phyloP scores from a whole-genome alignment of 768 basidiomycete species.

The Sporobolomyces phaffii region DNA sequence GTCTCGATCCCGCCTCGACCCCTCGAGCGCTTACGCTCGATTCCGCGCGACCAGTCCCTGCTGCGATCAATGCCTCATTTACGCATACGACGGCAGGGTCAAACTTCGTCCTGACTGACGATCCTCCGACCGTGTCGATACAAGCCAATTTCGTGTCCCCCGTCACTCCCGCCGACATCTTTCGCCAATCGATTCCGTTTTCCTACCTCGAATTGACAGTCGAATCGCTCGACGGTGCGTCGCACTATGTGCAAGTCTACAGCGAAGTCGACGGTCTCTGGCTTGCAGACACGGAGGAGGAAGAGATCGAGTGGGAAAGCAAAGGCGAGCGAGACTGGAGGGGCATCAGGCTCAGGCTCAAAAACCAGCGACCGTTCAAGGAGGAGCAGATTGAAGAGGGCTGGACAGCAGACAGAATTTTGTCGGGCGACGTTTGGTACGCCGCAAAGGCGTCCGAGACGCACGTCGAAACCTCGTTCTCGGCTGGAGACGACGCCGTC shows the following conservation, averaged over 20 bases:
- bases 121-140: conserved; percentile 40
- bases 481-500: conserved; percentile 20
- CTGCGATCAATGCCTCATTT: conserved; percentile 4
- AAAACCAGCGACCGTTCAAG: conserved; percentile 17
- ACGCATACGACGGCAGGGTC: conserved; percentile 9
- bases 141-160: conserved; percentile 44
- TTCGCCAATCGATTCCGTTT: conserved; percentile 39
- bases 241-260: conserved; percentile 32
- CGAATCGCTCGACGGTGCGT: conserved; percentile 11
- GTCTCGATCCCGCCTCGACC: not conserved
- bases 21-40: not conserved
- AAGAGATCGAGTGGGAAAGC: conserved; percentile 21
- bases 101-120: conserved; percentile 10
- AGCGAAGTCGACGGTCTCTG: conserved; percentile 27
- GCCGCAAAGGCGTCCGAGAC: not conserved
- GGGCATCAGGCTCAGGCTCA: conserved; percentile 3
- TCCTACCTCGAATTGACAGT: conserved; percentile 32
- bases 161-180: conserved; percentile 32
- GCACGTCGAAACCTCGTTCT: conserved; percentile 2
- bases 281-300: conserved; percentile 28
- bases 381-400: conserved; percentile 15
- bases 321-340: conserved; percentile 1
- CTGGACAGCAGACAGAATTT: conserved; percentile 18
- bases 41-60: conserved; percentile 9
- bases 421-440: conserved; percentile 28